phyloP scores from a whole-genome alignment of 768 basidiomycete species.

The Hemileccinum rubropunctum region DNA sequence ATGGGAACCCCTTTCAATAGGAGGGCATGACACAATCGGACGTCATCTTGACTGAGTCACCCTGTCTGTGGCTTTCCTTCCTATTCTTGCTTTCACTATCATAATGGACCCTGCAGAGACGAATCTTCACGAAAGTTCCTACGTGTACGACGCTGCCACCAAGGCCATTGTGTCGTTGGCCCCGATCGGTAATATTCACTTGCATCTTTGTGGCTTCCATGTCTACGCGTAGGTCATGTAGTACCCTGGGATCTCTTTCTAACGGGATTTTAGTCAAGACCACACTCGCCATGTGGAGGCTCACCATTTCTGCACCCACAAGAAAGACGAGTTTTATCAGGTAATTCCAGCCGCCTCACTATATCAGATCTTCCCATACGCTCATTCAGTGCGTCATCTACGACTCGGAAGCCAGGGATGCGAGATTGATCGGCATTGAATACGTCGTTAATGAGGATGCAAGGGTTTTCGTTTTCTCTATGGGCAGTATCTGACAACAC shows the following conservation, averaged over 20 bases:
- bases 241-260: not conserved
- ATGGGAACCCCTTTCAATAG: slow-evolving; percentile 6
- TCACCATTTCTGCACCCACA: slow-evolving; percentile 45
- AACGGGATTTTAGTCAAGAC: slow-evolving; percentile 23
- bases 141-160: slow-evolving; percentile 26
- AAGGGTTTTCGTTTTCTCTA: not conserved
- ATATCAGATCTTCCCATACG: slow-evolving; percentile 27
- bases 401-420: slow-evolving; percentile 39
- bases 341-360: not conserved
- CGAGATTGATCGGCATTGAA: slow-evolving; percentile 52
- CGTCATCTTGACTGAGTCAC: not conserved
- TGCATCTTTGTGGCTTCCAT: slow-evolving; percentile 37
- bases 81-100: not conserved
- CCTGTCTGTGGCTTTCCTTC: not conserved
- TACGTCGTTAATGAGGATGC: slow-evolving; percentile 45
- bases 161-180: slow-evolving; percentile 31
- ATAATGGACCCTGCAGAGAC: slow-evolving; percentile 29
- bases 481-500: not conserved
- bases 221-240: slow-evolving; percentile 28
- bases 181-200: slow-evolving; percentile 33
- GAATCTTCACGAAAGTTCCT: slow-evolving; percentile 20
- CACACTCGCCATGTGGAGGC: slow-evolving; percentile 37
- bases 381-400: slow-evolving; percentile 42
- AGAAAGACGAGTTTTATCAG: slow-evolving; percentile 39
- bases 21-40: slow-evolving; percentile 1